These are phyloP conservation scores for Rhizopus microsporus DNA, from an alignment of 371 early-diverging fungal genomes.

Conservation along the genomic window DNA sequence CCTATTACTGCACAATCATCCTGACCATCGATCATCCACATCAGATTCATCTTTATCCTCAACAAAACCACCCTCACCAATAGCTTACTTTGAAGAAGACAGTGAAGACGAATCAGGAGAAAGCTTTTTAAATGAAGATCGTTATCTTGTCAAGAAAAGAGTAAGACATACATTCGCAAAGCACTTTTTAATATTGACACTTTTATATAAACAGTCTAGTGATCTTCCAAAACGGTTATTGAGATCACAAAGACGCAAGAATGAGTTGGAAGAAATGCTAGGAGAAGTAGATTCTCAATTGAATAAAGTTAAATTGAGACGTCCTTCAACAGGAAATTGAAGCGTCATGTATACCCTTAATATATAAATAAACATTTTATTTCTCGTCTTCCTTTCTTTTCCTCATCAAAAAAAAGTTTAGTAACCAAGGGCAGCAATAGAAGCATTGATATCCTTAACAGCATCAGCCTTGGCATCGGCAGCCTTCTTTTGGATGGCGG, in stretches of 20 bases:
- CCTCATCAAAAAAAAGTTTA: constrained; percentile 16
- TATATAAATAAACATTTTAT: neutral
- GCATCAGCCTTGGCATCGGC: constrained; percentile 42
- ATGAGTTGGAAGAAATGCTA: constrained; percentile 27
- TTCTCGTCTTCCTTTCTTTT: neutral
- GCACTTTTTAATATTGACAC: neutral
- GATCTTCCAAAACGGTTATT: constrained; percentile 16
- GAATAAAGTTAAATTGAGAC: constrained; percentile 31
- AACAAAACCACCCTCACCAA: constrained; percentile 24
- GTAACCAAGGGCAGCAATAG: constrained; percentile 39
- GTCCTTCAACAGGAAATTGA: constrained; percentile 7
- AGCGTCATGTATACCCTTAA: neutral
- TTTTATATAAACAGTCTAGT: constrained; percentile 12
- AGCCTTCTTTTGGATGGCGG: constrained; percentile 44
- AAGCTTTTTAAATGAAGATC: constrained; percentile 5
- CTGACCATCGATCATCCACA: constrained; percentile 1
- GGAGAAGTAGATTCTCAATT: constrained; percentile 29
- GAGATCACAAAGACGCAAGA: constrained; percentile 18
- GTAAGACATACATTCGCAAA: constrained; percentile 1
- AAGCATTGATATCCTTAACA: constrained; percentile 43
- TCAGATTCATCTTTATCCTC: constrained; percentile 4
- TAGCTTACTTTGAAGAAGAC: constrained; percentile 4
- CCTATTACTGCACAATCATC: constrained; percentile 21
- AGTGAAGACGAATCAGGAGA: neutral
- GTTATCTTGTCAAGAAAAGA: constrained; percentile 9